A percentile compares a stretch with the other conserved stretches of the same genome.
These are phyloP conservation scores for Ceratocystis harringtonii DNA, from an alignment of 2,329 filamentous ascomycete genomes.

Conservation along the genomic window DNA sequence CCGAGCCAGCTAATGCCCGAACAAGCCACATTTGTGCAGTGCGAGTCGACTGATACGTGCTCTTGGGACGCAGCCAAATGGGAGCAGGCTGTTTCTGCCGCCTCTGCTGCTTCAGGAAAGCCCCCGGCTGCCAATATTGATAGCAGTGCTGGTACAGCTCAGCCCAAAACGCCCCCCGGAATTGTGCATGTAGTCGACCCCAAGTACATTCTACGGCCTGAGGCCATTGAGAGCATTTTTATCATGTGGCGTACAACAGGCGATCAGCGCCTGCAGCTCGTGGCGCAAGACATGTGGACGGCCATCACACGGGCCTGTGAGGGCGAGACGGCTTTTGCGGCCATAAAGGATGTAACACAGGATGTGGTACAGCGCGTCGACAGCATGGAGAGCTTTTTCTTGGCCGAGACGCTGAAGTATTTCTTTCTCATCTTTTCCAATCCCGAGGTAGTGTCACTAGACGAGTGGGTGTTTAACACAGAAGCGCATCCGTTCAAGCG, in stretches of 20 bases:
- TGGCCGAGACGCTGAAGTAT: conserved; percentile 53
- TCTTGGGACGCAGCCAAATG: conserved; percentile 24
- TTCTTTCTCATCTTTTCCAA: conserved; percentile 49
- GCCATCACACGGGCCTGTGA: conserved; percentile 46
- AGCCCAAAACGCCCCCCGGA: conserved; percentile 32
- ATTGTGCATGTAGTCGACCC: conserved; percentile 40
- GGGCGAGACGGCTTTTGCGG: conserved; percentile 47
- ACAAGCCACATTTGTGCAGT: conserved; percentile 35
- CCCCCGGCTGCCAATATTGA: neutral
- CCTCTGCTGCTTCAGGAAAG: conserved; percentile 7
- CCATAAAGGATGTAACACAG: conserved; percentile 44
- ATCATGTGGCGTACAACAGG: conserved; percentile 63
- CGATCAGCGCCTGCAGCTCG: conserved; percentile 46
- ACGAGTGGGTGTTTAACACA: conserved; percentile 47
- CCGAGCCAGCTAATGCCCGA: conserved; percentile 48
- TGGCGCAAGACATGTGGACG: conserved; percentile 61
- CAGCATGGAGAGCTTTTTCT: conserved; percentile 46
- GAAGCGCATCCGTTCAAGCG: conserved; percentile 38
- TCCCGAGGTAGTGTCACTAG: conserved; percentile 42
- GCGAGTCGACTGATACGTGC: conserved; percentile 24
- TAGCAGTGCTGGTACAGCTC: neutral
- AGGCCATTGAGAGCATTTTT: conserved; percentile 70
- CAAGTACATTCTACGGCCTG: conserved; percentile 54
- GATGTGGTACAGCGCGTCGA: conserved; percentile 22
- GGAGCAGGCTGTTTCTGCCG: conserved; percentile 23